phyloP scores from a whole-genome alignment of 2,329 filamentous ascomycete species.

The Fusarium sulawesiense region DNA sequence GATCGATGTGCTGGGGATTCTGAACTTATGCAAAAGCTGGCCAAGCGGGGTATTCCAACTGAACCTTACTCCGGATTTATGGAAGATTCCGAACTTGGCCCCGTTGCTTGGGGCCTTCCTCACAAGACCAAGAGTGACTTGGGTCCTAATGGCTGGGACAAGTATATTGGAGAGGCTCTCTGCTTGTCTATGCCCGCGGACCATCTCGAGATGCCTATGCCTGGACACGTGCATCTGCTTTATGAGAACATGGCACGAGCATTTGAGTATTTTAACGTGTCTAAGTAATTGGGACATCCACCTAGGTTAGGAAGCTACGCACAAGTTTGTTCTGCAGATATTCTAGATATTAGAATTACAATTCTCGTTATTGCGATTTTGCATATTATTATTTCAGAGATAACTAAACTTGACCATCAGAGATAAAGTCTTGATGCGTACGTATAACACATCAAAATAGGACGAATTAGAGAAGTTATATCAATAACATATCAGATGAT shows the following conservation, averaged over 20 bases:
- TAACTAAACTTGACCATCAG: background rate
- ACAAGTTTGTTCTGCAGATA: too few relatives aligned
- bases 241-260: background rate
- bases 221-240: background rate
- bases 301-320: background rate
- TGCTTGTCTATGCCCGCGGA: background rate
- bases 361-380: background rate
- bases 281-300: background rate
- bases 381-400: background rate
- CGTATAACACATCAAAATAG: background rate
- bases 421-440: too few relatives aligned
- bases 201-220: conserved; percentile 3
- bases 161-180: background rate
- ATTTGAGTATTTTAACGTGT: background rate
- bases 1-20: background rate
- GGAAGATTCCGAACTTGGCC: background rate
- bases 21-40: background rate
- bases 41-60: background rate
- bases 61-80: background rate
- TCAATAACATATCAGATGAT: too few relatives aligned
- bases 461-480: background rate
- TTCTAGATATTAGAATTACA: background rate
- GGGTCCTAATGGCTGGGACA: background rate
- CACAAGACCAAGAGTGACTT: background rate
- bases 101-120: background rate